These are phyloP conservation scores for Penicilliopsis zonata DNA, from an alignment of 495 filamentous ascomycete species.

Conservation along the genomic window DNA sequence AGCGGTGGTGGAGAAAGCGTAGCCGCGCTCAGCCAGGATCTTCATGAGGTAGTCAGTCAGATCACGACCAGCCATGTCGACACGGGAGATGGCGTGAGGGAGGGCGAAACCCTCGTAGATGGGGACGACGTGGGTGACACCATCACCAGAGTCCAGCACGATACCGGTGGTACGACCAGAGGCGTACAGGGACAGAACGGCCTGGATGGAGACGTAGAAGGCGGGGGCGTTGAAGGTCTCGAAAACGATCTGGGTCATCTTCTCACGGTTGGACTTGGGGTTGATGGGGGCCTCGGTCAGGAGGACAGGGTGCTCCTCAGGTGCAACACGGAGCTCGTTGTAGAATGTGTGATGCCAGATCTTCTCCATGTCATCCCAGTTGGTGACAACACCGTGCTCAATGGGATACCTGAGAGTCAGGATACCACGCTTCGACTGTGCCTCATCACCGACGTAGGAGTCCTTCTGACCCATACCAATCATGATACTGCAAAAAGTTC, in stretches of 20 bases:
- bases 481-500: constrained; percentile 72
- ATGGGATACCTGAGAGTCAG: constrained; percentile 98
- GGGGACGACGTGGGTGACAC: constrained; percentile 99
- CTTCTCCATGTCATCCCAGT: constrained; percentile 99
- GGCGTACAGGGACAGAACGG: constrained; percentile 96
- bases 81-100: constrained; percentile 97
- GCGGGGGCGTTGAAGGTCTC: constrained; percentile 99
- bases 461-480: constrained; percentile 99
- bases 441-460: constrained; percentile 99
- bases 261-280: constrained; percentile 99
- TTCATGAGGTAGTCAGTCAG: constrained; percentile 99
- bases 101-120: constrained; percentile 99
- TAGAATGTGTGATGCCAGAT: constrained; percentile 99
- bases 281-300: constrained; percentile 99
- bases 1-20: constrained; percentile 98
- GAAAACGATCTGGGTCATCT: constrained; percentile 99
- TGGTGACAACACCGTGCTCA: constrained; percentile 99
- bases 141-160: constrained; percentile 98
- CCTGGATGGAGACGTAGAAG: constrained; percentile 99
- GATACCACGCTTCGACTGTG: constrained; percentile 99
- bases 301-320: constrained; percentile 99
- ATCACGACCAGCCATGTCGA: constrained; percentile 99
- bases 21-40: constrained; percentile 97
- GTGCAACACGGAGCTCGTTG: constrained; percentile 99
- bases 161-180: constrained; percentile 99